Evolutionary conservation across 225 moss, liverwort and hornwort genomes (phyloP).

Genomic region (Straminergon stramineum): DNA sequence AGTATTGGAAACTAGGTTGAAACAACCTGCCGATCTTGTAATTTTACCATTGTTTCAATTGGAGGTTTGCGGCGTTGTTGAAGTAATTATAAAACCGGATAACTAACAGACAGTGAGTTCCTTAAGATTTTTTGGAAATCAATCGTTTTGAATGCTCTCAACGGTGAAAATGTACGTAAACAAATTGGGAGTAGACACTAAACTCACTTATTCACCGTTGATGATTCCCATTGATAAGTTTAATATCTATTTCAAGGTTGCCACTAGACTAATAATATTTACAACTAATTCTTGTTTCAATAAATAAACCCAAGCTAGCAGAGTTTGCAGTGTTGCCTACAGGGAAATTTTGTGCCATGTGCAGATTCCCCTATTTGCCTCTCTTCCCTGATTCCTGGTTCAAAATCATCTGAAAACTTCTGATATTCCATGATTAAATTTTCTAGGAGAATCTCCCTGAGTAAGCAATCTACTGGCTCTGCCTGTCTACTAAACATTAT

Average conservation of each 20-base stretch:
- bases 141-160: not conserved
- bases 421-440: not conserved
- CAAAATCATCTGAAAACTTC: not conserved
- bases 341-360: not conserved
- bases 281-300: not conserved
- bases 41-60: not conserved
- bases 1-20: not conserved
- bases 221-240: not conserved
- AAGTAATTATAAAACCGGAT: too few species aligned
- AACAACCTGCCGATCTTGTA: not conserved
- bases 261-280: not conserved
- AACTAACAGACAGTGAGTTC: not conserved
- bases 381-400: not conserved
- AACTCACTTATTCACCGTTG: not conserved
- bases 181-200: not conserved
- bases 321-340: not conserved
- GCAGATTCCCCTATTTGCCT: not conserved
- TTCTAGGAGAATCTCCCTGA: not conserved
- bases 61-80: not conserved
- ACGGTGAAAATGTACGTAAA: not conserved
- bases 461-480: too few species aligned
- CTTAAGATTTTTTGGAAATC: not conserved
- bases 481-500: not conserved
- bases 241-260: not conserved
- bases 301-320: not conserved